phyloP scores from a whole-genome alignment of 2,329 filamentous ascomycete genomes.

The Paecilomyces sp. region DNA sequence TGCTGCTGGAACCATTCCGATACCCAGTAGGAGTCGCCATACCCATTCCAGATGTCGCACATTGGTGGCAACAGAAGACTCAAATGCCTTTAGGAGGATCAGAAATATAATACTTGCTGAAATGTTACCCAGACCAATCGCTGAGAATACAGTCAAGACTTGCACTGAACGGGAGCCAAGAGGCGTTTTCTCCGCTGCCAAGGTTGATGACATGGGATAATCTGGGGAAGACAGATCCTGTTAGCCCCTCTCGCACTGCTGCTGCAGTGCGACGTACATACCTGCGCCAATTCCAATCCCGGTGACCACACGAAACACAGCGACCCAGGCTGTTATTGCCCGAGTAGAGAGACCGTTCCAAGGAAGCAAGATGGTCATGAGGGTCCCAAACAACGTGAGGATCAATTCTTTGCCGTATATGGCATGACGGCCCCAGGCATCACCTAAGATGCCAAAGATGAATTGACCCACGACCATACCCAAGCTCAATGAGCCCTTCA shows the following conservation, averaged over 20 bases:
- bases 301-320: slow-evolving; percentile 16
- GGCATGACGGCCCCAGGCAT: slow-evolving; percentile 16
- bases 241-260: neutral
- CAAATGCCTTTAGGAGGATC: slow-evolving; percentile 7
- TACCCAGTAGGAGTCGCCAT: slow-evolving; percentile 16
- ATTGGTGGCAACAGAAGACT: slow-evolving; percentile 5
- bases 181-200: slow-evolving; percentile 5
- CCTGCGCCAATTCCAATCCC: slow-evolving; percentile 17
- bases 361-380: slow-evolving; percentile 16
- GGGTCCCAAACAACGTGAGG: slow-evolving; percentile 15
- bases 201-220: slow-evolving; percentile 5
- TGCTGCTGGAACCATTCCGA: slow-evolving; percentile 15
- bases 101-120: slow-evolving; percentile 9
- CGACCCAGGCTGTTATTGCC: slow-evolving; percentile 8
- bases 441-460: slow-evolving; percentile 7
- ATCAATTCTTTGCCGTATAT: slow-evolving; percentile 20
- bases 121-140: slow-evolving; percentile 15
- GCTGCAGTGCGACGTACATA: neutral
- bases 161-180: slow-evolving; percentile 11
- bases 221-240: neutral
- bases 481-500: slow-evolving; percentile 12
- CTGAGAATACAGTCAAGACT: slow-evolving; percentile 14
- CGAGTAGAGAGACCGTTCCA: slow-evolving; percentile 10
- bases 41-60: slow-evolving; percentile 13
- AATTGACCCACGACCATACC: slow-evolving; percentile 2